Percentiles rank a stretch among this genome's conserved stretches.
Evolutionary conservation across 2,329 filamentous ascomycete genomes (phyloP).

Genomic region (Incumbomyces lentus): DNA sequence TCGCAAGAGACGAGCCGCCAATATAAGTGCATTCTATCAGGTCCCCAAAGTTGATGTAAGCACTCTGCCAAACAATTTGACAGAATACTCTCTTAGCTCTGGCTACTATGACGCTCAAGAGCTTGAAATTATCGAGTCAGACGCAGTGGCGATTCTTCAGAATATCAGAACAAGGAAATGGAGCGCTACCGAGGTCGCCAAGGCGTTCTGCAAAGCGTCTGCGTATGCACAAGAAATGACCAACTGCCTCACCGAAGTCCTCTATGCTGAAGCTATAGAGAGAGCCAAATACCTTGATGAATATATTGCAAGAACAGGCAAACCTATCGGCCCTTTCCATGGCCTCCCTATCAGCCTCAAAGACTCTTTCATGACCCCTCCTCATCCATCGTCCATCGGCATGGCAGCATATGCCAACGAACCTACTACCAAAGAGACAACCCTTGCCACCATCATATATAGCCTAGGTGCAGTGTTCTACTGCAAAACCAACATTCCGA

Average conservation of each 20-base stretch:
- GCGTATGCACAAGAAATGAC: slow-evolving; percentile 30
- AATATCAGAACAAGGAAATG: slow-evolving; percentile 31
- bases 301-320: slow-evolving; percentile 35
- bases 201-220: slow-evolving; percentile 45
- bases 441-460: slow-evolving; percentile 29
- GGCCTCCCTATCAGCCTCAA: slow-evolving; percentile 53
- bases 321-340: slow-evolving; percentile 53
- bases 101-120: slow-evolving; percentile 50
- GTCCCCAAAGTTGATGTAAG: slow-evolving; percentile 15
- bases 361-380: slow-evolving; percentile 19
- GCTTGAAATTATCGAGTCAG: slow-evolving; percentile 38
- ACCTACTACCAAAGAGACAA: slow-evolving; percentile 21
- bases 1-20: slow-evolving; percentile 22
- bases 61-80: slow-evolving; percentile 18
- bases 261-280: slow-evolving; percentile 44
- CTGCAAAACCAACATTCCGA: slow-evolving; percentile 44
- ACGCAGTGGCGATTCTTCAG: slow-evolving; percentile 26
- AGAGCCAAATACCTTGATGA: slow-evolving; percentile 44
- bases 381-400: slow-evolving; percentile 27
- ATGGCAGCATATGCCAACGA: slow-evolving; percentile 29
- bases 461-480: slow-evolving; percentile 40
- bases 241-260: slow-evolving; percentile 50
- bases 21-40: slow-evolving; percentile 19
- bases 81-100: slow-evolving; percentile 29
- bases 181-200: slow-evolving; percentile 43